Base-by-base conservation (phyloP, 768 basidiomycete genomes). In the Amanita phalloides region DNA sequence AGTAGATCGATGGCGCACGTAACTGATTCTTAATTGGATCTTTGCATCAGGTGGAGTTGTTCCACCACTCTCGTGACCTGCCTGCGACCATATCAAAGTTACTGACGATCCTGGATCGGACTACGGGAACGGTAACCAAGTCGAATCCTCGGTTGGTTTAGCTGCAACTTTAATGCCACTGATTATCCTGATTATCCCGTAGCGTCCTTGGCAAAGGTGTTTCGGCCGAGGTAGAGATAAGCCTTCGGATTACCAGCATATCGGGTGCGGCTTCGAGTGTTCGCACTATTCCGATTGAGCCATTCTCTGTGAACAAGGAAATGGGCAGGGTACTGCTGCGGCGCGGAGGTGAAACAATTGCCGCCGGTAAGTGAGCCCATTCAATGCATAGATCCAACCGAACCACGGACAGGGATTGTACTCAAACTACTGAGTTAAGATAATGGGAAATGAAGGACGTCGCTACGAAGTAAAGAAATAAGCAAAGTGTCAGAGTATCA, bases 321-420 rank as follows among this genome's bases (percentile, higher is more conserved):
- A 96, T 98, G 96, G 96, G 96, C 0, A 71, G 96, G 44, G 77
- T 99, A 47, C 62, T 99, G 56, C 72, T 99, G 53, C 73, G 96
- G 41, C 71, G 95, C 49, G 83, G 81, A 28, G 96, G 96, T 0
- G 94, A 97, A 69, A 97, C 96, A 0, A 87, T 99, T 54, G 91
- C 84, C 36, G 94, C 94, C 42, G 94, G 93, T 84, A 57, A 48
- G 73, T 51, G 17, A 20, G 23, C 10, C 17, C 13, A 8, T 4
- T 26, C n/a, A 10, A 20, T 23, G 8, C 5, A 9, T 23, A 26
- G 9, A 14, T 26, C 21, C 23, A 25, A 25, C 7, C 10, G 2
- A 35, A 23, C 33, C 25, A 26, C 9, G 3, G 17, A 23, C 23
- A 52, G 51, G 51, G 7, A 45, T 52, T 17, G 43, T 45, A 6